Evolutionary conservation across 495 filamentous ascomycete species (phyloP).

Genomic region (Aspergillus heteromorphus): DNA sequence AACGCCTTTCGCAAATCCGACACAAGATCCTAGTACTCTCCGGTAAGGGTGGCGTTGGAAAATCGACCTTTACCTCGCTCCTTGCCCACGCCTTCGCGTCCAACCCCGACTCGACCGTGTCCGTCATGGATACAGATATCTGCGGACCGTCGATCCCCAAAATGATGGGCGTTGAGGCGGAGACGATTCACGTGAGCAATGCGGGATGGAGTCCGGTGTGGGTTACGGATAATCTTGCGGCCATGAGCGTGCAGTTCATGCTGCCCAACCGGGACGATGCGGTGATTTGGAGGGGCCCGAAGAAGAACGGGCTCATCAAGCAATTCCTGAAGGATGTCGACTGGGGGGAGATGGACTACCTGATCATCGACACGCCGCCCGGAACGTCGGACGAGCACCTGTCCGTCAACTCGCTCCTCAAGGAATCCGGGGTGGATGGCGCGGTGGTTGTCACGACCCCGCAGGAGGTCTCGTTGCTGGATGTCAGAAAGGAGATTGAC

Average conservation of each 20-base stretch:
- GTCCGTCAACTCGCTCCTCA: slow-evolving; percentile 80
- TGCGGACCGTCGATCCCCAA: slow-evolving; percentile 92
- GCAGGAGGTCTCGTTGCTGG: slow-evolving; percentile 86
- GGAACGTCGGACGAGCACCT: slow-evolving; percentile 94
- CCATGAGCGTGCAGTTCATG: slow-evolving; percentile 98
- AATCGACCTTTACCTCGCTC: slow-evolving; percentile 83
- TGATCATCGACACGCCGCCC: slow-evolving; percentile 92
- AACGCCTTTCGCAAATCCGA: slow-evolving; percentile 70
- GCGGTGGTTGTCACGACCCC: slow-evolving; percentile 92
- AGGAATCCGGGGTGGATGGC: slow-evolving; percentile 84
- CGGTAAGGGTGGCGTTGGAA: slow-evolving; percentile 95
- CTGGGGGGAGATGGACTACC: slow-evolving; percentile 90
- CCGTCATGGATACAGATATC: slow-evolving; percentile 96
- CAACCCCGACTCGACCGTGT: slow-evolving; percentile 68
- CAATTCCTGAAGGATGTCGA: slow-evolving; percentile 95
- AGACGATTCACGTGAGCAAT: slow-evolving; percentile 82
- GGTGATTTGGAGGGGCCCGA: slow-evolving; percentile 93
- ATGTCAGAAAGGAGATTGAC: slow-evolving; percentile 94
- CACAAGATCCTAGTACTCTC: slow-evolving; percentile 91
- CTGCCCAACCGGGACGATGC: slow-evolving; percentile 87
- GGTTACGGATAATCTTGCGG: slow-evolving; percentile 83
- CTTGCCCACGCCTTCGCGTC: slow-evolving; percentile 82
- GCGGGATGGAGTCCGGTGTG: slow-evolving; percentile 90
- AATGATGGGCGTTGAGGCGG: slow-evolving; percentile 94
- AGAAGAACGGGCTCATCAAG: slow-evolving; percentile 98